These are phyloP conservation scores for Endotrypanum monterogeii DNA, from an alignment of 208 protist species.

Conservation along the genomic window DNA sequence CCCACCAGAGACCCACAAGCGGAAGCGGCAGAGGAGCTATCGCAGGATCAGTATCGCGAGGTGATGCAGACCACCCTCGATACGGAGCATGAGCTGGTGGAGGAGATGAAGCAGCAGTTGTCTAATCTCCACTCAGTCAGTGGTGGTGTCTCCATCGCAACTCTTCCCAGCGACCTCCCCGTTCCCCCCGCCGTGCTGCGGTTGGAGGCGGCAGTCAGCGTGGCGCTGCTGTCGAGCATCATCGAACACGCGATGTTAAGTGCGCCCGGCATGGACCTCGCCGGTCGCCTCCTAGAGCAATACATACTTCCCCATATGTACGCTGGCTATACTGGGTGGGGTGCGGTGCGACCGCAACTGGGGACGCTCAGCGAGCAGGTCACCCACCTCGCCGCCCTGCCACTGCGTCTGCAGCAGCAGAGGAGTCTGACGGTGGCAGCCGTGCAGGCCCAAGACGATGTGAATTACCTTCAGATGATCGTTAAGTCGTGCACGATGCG, in stretches of 20 bases:
- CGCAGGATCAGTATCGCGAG: slow-evolving; percentile 9
- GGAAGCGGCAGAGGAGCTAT: slow-evolving; percentile 1
- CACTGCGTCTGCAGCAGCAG: slow-evolving; percentile 44
- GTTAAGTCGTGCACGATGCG: slow-evolving; percentile 76
- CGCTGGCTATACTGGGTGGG: slow-evolving; percentile 46
- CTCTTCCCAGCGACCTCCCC: slow-evolving; percentile 52
- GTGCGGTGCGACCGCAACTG: slow-evolving; percentile 42
- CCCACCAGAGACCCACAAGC: neutral
- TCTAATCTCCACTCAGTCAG: neutral
- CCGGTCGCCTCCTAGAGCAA: slow-evolving; percentile 54
- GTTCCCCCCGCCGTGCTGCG: slow-evolving; percentile 56
- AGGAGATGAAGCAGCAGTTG: slow-evolving; percentile 16
- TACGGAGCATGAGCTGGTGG: slow-evolving; percentile 31
- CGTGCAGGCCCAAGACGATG: slow-evolving; percentile 53
- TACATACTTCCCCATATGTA: slow-evolving; percentile 86
- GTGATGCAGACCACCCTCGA: slow-evolving; percentile 27
- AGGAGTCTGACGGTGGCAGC: slow-evolving; percentile 26
- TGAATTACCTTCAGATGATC: slow-evolving; percentile 57
- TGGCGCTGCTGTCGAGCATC: slow-evolving; percentile 70
- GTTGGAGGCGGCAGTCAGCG: slow-evolving; percentile 67
- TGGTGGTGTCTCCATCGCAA: slow-evolving; percentile 33
- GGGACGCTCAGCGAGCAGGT: slow-evolving; percentile 76
- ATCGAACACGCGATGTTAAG: slow-evolving; percentile 57
- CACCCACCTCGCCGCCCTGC: slow-evolving; percentile 54
- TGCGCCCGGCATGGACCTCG: slow-evolving; percentile 64